These are phyloP conservation scores for Melastoma malabathricum DNA, from an alignment of 345 rosid genomes.

Conservation along the genomic window DNA sequence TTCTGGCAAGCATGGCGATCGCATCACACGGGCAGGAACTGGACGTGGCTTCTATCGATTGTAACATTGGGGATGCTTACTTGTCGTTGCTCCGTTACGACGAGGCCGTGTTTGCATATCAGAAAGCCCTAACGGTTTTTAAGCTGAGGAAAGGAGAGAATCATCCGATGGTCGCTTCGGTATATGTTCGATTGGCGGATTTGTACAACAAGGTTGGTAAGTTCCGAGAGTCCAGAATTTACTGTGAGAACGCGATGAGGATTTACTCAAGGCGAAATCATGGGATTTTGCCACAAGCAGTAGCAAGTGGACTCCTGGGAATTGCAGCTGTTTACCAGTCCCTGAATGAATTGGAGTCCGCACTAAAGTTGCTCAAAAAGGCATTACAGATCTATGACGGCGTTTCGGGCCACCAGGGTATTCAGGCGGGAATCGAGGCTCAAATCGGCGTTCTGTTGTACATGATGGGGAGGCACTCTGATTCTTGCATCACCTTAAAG, in stretches of 20 bases:
- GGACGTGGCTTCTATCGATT: slow-evolving; percentile 71
- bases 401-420: slow-evolving; percentile 52
- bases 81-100: slow-evolving; percentile 64
- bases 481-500: slow-evolving; percentile 56
- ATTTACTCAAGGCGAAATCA: slow-evolving; percentile 49
- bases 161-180: slow-evolving; percentile 69
- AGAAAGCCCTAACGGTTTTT: slow-evolving; percentile 70
- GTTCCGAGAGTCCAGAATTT: slow-evolving; percentile 57
- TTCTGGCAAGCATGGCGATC: slow-evolving; percentile 78
- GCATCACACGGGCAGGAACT: slow-evolving; percentile 44
- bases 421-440: slow-evolving; percentile 81
- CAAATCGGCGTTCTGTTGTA: slow-evolving; percentile 84
- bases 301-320: slow-evolving; percentile 72
- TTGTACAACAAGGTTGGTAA: slow-evolving; percentile 69
- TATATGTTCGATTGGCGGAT: slow-evolving; percentile 71
- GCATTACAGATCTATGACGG: slow-evolving; percentile 48
- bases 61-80: slow-evolving; percentile 84
- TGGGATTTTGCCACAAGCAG: slow-evolving; percentile 52
- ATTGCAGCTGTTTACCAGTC: slow-evolving; percentile 78
- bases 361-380: slow-evolving; percentile 51
- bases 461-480: slow-evolving; percentile 61
- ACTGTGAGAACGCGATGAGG: slow-evolving; percentile 66
- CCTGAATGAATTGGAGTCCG: slow-evolving; percentile 47
- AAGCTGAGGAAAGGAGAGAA: slow-evolving; percentile 66
- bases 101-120: slow-evolving; percentile 71